Conservation (phyloP, 805 yeast species). For the Suhomyces sp. region DNA sequence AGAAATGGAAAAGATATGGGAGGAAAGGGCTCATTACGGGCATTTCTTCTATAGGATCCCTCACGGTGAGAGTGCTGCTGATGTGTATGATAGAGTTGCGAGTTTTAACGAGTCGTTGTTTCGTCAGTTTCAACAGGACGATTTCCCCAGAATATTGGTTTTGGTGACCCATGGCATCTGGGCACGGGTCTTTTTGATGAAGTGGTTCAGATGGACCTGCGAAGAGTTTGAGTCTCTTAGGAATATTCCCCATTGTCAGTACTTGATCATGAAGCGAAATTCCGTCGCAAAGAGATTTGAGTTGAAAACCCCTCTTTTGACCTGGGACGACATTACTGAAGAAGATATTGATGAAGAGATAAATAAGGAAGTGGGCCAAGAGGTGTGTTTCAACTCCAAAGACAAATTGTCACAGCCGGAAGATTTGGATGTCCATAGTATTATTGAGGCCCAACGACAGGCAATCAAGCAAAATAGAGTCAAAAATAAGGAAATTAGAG, state of each 20-base stretch:
- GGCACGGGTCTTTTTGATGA: slow-evolving; percentile 89
- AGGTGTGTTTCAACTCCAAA: slow-evolving; percentile 36
- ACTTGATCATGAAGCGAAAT: slow-evolving; percentile 70
- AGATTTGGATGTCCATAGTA: slow-evolving; percentile 38
- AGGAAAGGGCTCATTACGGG: slow-evolving; percentile 83
- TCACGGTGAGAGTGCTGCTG: slow-evolving; percentile 94
- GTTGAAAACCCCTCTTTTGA: slow-evolving; percentile 59
- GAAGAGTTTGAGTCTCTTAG: slow-evolving; percentile 82
- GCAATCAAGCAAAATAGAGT: slow-evolving; percentile 37
- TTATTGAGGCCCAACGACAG: slow-evolving; percentile 35
- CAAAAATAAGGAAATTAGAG: slow-evolving; percentile 43
- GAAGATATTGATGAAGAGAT: slow-evolving; percentile 37
- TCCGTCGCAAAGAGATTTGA: slow-evolving; percentile 48
- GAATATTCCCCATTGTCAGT: slow-evolving; percentile 82
- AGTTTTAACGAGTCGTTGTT: slow-evolving; percentile 85
- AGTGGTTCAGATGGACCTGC: slow-evolving; percentile 92
- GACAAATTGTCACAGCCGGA: slow-evolving; percentile 29
- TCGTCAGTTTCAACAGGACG: slow-evolving; percentile 67
- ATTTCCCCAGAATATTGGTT: slow-evolving; percentile 78
- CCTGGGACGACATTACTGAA: slow-evolving; percentile 66
- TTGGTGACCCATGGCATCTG: slow-evolving; percentile 92
- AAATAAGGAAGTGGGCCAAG: slow-evolving; percentile 34
- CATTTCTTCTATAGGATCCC: slow-evolving; percentile 80
- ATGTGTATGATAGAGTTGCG: slow-evolving; percentile 87
- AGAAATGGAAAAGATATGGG: slow-evolving; percentile 80